Percentiles rank a stretch among this genome's conserved stretches.
Evolutionary conservation across 176 grass and related monocot genomes (phyloP).

Genomic region (Carex pumila): DNA sequence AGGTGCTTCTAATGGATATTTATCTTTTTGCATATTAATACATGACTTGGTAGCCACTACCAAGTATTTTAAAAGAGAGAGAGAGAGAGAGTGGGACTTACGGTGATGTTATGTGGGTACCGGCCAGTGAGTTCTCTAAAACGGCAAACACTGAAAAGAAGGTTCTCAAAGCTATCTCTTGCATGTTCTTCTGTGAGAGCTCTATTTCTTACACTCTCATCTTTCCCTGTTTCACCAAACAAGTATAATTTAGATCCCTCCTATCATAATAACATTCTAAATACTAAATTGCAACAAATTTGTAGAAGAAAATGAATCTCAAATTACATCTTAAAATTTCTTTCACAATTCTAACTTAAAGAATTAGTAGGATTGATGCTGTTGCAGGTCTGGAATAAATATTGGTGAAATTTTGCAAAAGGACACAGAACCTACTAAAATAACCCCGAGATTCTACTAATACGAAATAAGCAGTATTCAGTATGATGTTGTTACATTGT

Average conservation of each 20-base stretch:
- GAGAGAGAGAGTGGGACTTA: slow-evolving; percentile 31
- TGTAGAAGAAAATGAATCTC: slow-evolving; percentile 5
- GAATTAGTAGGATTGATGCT: not conserved
- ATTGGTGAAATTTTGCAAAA: not conserved
- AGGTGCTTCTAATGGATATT: no score
- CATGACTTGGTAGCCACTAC: no score
- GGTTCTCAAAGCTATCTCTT: slow-evolving; percentile 94
- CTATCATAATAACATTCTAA: not conserved
- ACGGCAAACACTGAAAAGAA: slow-evolving; percentile 87
- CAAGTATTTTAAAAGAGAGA: not conserved
- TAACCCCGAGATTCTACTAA: not conserved
- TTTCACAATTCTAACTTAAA: not conserved
- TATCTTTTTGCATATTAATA: no score
- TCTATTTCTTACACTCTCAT: slow-evolving; percentile 62
- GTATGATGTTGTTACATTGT: not conserved
- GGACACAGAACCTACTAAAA: not conserved
- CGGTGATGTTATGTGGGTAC: slow-evolving; percentile 89
- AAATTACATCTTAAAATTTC: not conserved
- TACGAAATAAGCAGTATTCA: not conserved
- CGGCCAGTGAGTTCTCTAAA: slow-evolving; percentile 89
- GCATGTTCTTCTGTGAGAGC: slow-evolving; percentile 93
- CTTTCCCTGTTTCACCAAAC: slow-evolving; percentile 41
- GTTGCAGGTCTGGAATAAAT: slow-evolving; percentile 4
- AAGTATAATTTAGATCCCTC: not conserved
- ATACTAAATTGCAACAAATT: not conserved